A percentile compares a stretch with the other conserved stretches of the same genome.
Conservation (phyloP, 2,329 filamentous ascomycete genomes). For the Lachnellula subtilissima region DNA sequence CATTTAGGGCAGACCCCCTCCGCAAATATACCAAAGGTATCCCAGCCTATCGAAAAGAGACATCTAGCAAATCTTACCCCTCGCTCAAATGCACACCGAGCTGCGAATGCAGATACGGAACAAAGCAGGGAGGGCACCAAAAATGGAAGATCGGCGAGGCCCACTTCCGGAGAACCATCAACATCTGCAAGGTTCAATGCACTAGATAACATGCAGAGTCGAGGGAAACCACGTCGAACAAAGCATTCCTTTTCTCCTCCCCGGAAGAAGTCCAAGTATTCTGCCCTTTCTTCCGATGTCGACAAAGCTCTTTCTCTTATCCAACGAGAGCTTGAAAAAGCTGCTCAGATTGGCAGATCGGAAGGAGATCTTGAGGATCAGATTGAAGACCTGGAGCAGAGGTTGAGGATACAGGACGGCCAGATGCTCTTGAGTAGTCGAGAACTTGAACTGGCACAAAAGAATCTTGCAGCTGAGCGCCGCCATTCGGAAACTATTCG, state of each 20-base stretch:
- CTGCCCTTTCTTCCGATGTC: constrained; percentile 15
- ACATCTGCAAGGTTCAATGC: not conserved
- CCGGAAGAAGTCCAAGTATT: constrained; percentile 20
- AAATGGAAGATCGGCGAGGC: not conserved
- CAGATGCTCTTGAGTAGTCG: constrained; percentile 7
- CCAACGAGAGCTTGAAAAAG: constrained; percentile 16
- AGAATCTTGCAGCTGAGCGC: constrained; percentile 1
- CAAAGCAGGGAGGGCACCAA: not conserved
- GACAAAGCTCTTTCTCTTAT: constrained; percentile 21
- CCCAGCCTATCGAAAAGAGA: not conserved
- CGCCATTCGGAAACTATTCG: constrained; percentile 8
- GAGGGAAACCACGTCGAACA: not conserved
- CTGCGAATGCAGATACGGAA: not conserved
- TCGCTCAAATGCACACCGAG: not conserved
- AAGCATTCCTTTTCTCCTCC: constrained; percentile 12
- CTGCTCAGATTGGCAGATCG: constrained; percentile 9
- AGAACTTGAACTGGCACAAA: constrained; percentile 11
- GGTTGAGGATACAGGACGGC: constrained; percentile 18
- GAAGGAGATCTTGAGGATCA: constrained; percentile 9
- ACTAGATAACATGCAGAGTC: not conserved
- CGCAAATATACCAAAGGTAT: not conserved
- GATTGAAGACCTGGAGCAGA: constrained; percentile 19
- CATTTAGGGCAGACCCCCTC: not conserved
- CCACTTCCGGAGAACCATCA: not conserved
- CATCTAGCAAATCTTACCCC: not conserved